A percentile compares a stretch with the other conserved stretches of the same genome.
phyloP scores from a whole-genome alignment of 106 monocot genomes.

The Dioscorea zingiberensis region DNA sequence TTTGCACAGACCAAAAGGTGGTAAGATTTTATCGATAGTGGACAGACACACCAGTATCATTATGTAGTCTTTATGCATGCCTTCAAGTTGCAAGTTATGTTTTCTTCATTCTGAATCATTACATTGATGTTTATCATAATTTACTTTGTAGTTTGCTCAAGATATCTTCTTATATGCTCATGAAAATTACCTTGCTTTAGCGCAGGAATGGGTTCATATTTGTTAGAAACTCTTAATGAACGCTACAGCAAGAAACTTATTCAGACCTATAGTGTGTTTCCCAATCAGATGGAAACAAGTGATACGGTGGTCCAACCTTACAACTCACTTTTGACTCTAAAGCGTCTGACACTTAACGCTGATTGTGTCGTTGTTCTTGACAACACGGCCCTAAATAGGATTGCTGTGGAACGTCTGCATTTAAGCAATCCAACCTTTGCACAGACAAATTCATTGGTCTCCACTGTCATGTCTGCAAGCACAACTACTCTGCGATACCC shows the following conservation, averaged over 20 bases:
- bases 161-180: no score
- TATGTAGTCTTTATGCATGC: no score
- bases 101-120: no score
- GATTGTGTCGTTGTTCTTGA: conserved; percentile 99
- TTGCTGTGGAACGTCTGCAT: conserved; percentile 97
- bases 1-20: no score
- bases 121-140: no score
- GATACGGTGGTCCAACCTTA: conserved; percentile 99
- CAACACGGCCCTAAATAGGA: conserved; percentile 95
- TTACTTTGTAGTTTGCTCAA: no score
- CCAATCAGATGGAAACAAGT: conserved; percentile 96
- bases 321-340: conserved; percentile 91
- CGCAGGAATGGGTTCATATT: conserved; percentile 97
- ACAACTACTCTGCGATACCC: conserved; percentile 96
- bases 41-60: no score
- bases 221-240: conserved; percentile 94
- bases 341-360: conserved; percentile 91
- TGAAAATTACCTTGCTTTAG: conserved; percentile 3
- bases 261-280: conserved; percentile 98
- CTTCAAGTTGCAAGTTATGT: no score
- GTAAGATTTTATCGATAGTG: no score
- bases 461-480: conserved; percentile 99
- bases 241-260: conserved; percentile 96
- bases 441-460: conserved; percentile 96
- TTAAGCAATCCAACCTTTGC: conserved; percentile 87